Evolutionary conservation across 2,329 filamentous ascomycete genomes (phyloP).

Genomic region (Trichoderma sp.): DNA sequence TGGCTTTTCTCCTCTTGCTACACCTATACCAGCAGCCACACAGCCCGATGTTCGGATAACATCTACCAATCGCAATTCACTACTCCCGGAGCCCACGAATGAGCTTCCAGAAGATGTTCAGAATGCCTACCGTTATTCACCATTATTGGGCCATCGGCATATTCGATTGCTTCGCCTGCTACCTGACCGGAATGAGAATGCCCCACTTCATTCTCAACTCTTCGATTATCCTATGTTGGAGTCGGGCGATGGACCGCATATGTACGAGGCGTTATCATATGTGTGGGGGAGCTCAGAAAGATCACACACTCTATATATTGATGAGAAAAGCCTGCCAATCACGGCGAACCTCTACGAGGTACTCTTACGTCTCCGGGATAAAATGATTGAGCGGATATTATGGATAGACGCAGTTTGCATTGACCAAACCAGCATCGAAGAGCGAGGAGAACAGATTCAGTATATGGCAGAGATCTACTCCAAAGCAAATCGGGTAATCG

Average conservation of each 20-base stretch:
- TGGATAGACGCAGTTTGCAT: slow-evolving; percentile 23
- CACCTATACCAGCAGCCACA: neutral
- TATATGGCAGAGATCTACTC: slow-evolving; percentile 20
- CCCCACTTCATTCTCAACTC: neutral
- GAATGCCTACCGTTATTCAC: neutral
- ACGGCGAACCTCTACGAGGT: slow-evolving; percentile 13
- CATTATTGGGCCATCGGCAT: neutral
- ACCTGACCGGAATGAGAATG: neutral
- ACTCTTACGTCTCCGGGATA: neutral
- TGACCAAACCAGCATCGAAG: slow-evolving; percentile 1
- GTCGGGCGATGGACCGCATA: neutral
- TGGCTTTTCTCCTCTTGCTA: neutral
- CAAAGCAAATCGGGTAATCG: slow-evolving; percentile 16
- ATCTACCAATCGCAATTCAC: neutral
- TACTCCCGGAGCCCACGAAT: neutral
- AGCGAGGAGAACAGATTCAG: slow-evolving; percentile 7
- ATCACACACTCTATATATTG: neutral
- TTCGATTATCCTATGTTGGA: slow-evolving; percentile 5
- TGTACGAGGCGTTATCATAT: slow-evolving; percentile 18
- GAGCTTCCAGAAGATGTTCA: neutral
- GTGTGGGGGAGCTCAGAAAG: neutral
- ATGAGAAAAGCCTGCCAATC: neutral
- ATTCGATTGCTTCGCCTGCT: slow-evolving; percentile 9
- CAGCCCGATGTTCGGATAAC: neutral
- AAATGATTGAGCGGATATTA: slow-evolving; percentile 7